Evolutionary conservation across 2,329 filamentous ascomycete species (phyloP).

Genomic region (Tothia fuscella): DNA sequence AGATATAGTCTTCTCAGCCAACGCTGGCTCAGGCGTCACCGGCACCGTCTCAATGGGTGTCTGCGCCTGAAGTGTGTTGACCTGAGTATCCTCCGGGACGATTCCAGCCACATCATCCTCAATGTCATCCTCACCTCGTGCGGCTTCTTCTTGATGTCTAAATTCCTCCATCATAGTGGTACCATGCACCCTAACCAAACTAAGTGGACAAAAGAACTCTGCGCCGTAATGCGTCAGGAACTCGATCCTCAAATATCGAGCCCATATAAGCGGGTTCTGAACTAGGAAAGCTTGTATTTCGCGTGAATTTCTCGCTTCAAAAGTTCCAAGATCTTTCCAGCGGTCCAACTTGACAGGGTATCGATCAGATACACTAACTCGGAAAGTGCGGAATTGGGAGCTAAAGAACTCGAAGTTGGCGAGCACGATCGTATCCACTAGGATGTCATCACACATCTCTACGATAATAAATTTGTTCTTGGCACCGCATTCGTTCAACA

Average conservation of each 20-base stretch:
- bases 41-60: too few species aligned
- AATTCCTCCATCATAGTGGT: constrained; percentile 92
- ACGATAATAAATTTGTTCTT: constrained; percentile 89
- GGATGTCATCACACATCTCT: constrained; percentile 74
- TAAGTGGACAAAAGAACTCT: constrained; percentile 92
- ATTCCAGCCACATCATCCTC: constrained; percentile 6
- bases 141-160: constrained; percentile 67
- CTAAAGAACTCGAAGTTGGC: constrained; percentile 99
- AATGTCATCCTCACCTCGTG: constrained; percentile 36
- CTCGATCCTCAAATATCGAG: constrained; percentile 82
- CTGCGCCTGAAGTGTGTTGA: too few species aligned
- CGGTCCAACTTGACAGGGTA: constrained; percentile 88
- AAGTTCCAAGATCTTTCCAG: constrained; percentile 80
- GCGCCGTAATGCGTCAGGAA: constrained; percentile 90
- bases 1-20: too few species aligned
- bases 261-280: constrained; percentile 93
- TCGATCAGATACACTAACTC: constrained; percentile 83
- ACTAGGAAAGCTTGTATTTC: constrained; percentile 91
- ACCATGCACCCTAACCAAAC: constrained; percentile 80
- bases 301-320: constrained; percentile 82
- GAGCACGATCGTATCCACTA: constrained; percentile 91
- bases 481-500: constrained; percentile 81
- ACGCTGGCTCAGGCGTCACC: too few species aligned
- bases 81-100: not conserved
- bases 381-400: constrained; percentile 85